Percentiles rank a stretch among this genome's conserved stretches.
Evolutionary conservation across 306 rosid genomes (phyloP).

Genomic region (Datisca glomerata): DNA sequence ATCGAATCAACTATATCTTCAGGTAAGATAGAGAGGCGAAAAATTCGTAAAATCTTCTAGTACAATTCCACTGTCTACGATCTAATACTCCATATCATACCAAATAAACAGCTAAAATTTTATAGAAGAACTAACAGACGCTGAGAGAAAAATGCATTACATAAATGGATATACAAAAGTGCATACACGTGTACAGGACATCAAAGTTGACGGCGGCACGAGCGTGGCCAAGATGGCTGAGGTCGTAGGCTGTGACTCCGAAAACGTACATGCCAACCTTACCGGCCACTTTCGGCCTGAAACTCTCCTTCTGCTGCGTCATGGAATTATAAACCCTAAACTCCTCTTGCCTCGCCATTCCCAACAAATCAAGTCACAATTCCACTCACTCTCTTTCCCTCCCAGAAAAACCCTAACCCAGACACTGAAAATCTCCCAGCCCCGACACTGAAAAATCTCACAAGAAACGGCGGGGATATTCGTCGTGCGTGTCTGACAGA

Average conservation of each 20-base stretch:
- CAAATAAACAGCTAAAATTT: no score
- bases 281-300: slow-evolving; percentile 42
- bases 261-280: slow-evolving; percentile 83
- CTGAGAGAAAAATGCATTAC: no score
- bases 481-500: no score
- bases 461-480: not conserved
- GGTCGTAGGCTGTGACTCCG: slow-evolving; percentile 82
- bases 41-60: no score
- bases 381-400: not conserved
- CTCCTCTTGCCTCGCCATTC: slow-evolving; percentile 49
- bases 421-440: no score
- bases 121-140: no score
- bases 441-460: no score
- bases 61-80: no score
- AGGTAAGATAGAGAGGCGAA: no score
- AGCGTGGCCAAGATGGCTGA: slow-evolving; percentile 92
- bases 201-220: slow-evolving; percentile 89
- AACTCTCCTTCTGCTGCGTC: slow-evolving; percentile 73
- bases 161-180: no score
- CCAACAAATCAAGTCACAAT: not conserved
- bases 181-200: slow-evolving; percentile 72
- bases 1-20: no score
- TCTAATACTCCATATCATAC: no score
- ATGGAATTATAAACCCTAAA: slow-evolving; percentile 70
- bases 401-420: slow-evolving; percentile 6